These are phyloP conservation scores for Pseudogymnoascus sp. DNA, from an alignment of 2,329 filamentous ascomycete genomes.

Conservation along the genomic window DNA sequence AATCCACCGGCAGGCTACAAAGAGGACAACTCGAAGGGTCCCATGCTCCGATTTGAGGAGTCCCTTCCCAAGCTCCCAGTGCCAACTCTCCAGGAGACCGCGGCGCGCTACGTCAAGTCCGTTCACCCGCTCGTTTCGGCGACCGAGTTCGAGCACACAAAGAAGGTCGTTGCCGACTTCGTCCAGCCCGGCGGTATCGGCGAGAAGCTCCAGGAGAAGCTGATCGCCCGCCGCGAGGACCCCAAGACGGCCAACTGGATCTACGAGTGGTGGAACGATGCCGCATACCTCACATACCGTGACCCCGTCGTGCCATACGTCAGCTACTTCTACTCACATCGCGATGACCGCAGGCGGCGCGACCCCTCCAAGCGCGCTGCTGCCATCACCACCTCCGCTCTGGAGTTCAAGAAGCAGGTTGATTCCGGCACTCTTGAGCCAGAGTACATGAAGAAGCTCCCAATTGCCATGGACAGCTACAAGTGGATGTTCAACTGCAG, in stretches of 20 bases:
- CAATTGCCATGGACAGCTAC: constrained; percentile 97
- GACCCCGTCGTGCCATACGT: constrained; percentile 97
- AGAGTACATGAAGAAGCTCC: constrained; percentile 97
- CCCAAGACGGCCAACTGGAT: constrained; percentile 88
- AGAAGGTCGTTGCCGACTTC: constrained; percentile 82
- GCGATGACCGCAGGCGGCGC: constrained; percentile 80
- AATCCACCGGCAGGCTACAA: constrained; percentile 53
- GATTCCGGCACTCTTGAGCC: constrained; percentile 78
- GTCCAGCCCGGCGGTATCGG: constrained; percentile 79
- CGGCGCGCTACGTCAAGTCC: constrained; percentile 71
- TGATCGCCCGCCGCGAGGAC: constrained; percentile 71
- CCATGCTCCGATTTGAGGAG: constrained; percentile 78
- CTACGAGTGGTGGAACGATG: constrained; percentile 96
- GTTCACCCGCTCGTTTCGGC: constrained; percentile 66
- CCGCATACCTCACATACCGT: constrained; percentile 85
- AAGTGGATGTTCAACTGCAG: constrained; percentile 98
- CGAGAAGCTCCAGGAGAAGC: constrained; percentile 76
- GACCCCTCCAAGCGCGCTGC: constrained; percentile 90
- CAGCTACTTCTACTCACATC: constrained; percentile 98
- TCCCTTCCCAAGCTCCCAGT: constrained; percentile 76
- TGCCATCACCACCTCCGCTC: constrained; percentile 73
- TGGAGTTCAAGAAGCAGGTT: constrained; percentile 93
- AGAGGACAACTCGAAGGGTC: constrained; percentile 71
- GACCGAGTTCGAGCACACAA: constrained; percentile 63
- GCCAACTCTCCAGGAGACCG: constrained; percentile 74